Base-by-base conservation (phyloP, 305 asterid species). In the Ruellia speciosa region DNA sequence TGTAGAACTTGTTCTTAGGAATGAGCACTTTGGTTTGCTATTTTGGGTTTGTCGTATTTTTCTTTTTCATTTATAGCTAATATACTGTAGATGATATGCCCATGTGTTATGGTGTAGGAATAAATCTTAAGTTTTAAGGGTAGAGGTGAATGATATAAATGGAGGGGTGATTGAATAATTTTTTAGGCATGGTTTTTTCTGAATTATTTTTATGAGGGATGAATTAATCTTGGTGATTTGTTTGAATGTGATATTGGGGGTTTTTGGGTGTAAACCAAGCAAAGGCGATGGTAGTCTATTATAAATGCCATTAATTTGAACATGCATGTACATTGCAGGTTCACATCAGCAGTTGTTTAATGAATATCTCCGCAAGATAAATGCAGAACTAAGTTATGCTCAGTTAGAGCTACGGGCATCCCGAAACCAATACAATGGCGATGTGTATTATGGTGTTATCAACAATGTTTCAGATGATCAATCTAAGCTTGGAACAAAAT, bases 401-500 rank as follows among this genome's bases (percentile, higher is more conserved):
- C 95, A 87, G 70, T 72, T 90, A 49, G 98, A 90, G 69, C 60
- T 87, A 70, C 75, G 98, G 57, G 94, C 87, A 9, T 87, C 80
- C 70, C 75, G 79, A 33, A 79, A 90, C 57, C 96, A 85, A 64
- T 87, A 83, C 37, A 85, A 87, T 15, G 94, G 90, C 7, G 46
- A 31, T 50, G 88, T 86, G 52, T 82, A 87, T 65, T 85, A 85
- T 57, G 98, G 98, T n/a, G 81, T 90, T n/a, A 87, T 86, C 52
- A 90, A 90, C 68, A 90, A 78, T 50, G 82, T 83, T 37, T 65
- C 85, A 0, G 96, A 90, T 39, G 96, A 87, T 2, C 92, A 81
- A 58, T 85, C 98, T 62, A 83, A 90, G 79, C 83, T 85, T 48
- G 95, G 96, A 45, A 90, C 96, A 18, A 87, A 82, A 56, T 90